Percentiles rank a stretch among this genome's conserved stretches.
Evolutionary conservation across 192 early-diverging fungal genomes (phyloP).

Genomic region (Backusella morwellensis): DNA sequence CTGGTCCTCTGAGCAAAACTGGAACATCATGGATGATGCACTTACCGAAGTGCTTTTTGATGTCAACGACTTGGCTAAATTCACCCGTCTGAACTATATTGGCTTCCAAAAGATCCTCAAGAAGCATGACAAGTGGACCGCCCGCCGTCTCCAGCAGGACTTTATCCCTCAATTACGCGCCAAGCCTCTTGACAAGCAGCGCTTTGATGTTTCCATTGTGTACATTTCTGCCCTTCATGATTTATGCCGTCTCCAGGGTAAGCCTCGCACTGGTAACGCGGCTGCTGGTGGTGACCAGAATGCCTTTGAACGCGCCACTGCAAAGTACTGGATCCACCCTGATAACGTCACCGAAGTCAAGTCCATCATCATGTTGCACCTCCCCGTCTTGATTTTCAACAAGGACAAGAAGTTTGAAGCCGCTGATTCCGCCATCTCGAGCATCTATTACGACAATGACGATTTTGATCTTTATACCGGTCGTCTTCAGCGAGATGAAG

Average conservation of each 20-base stretch:
- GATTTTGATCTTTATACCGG: conserved; percentile 39
- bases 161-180: conserved; percentile 77
- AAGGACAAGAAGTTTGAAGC: conserved; percentile 44
- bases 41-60: conserved; percentile 73
- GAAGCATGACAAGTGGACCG: conserved; percentile 96
- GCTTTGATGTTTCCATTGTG: conserved; percentile 87
- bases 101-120: conserved; percentile 94
- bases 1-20: conserved; percentile 49
- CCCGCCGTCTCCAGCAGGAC: conserved; percentile 68
- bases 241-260: conserved; percentile 53
- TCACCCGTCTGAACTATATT: conserved; percentile 77
- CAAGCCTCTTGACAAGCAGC: conserved; percentile 80
- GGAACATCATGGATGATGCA: conserved; percentile 55
- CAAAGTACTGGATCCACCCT: conserved; percentile 44
- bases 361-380: conserved; percentile 36
- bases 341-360: conserved; percentile 43
- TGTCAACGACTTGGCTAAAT: conserved; percentile 79
- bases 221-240: conserved; percentile 82
- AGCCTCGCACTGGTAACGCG: conserved; percentile 31
- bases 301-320: conserved; percentile 79
- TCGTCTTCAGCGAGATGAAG: conserved; percentile 36
- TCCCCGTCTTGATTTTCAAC: conserved; percentile 48
- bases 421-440: conserved; percentile 34
- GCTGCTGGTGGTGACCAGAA: conserved; percentile 41
- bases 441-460: conserved; percentile 37